These are phyloP conservation scores for Lichtheimia hyalospora DNA, from an alignment of 371 early-diverging fungal genomes.

Conservation along the genomic window DNA sequence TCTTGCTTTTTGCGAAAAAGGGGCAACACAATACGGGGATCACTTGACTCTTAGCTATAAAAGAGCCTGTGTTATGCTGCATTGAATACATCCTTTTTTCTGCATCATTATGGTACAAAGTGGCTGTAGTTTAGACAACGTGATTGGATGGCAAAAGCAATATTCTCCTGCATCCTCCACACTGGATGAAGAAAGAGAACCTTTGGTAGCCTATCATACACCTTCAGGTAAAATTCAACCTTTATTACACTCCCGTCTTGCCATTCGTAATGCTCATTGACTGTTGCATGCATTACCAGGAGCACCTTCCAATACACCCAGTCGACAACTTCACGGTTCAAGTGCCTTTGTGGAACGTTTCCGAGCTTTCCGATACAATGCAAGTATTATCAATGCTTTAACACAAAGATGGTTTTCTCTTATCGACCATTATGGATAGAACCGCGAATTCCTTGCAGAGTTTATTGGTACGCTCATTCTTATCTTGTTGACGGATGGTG, in stretches of 20 bases:
- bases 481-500: slow-evolving; percentile 68
- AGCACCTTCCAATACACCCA: background rate
- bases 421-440: background rate
- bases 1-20: too few relatives aligned
- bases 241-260: background rate
- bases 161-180: slow-evolving; percentile 11
- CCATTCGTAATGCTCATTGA: background rate
- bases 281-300: background rate
- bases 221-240: background rate
- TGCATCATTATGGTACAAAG: slow-evolving; percentile 3
- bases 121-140: background rate
- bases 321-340: slow-evolving; percentile 3
- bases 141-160: slow-evolving; percentile 7
- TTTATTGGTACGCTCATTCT: slow-evolving; percentile 79
- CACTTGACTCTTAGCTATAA: too few relatives aligned
- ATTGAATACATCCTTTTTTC: background rate
- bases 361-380: slow-evolving; percentile 10
- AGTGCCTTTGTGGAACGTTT: slow-evolving; percentile 8
- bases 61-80: too few relatives aligned
- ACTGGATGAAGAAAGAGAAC: slow-evolving; percentile 17
- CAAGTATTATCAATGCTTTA: background rate
- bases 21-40: too few relatives aligned
- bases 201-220: slow-evolving; percentile 8
- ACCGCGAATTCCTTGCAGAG: slow-evolving; percentile 76
- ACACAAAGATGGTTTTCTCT: background rate